A percentile compares a stretch with the other conserved stretches of the same genome.
Conservation (phyloP, 345 rosid genomes). For the Xanthoceras sorbifolium region DNA sequence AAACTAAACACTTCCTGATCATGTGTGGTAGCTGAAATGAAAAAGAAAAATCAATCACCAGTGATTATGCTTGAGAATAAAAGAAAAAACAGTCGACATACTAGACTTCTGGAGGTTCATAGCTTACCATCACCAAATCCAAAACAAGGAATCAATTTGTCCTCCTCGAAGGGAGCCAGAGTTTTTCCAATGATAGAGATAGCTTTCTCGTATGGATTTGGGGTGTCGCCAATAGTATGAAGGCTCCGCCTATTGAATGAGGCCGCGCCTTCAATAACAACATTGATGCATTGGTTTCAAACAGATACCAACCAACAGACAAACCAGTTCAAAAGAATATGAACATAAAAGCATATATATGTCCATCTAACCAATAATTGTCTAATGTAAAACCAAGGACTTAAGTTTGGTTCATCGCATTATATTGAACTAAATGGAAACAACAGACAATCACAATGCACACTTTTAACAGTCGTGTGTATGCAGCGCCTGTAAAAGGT, state of each 20-base stretch:
- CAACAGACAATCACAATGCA: too few relatives aligned
- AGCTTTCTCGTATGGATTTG: constrained; percentile 85
- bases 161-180: constrained; percentile 83
- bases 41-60: neutral
- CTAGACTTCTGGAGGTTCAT: neutral
- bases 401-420: too few relatives aligned
- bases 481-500: neutral
- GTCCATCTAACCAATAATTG: neutral
- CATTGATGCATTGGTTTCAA: constrained; percentile 21
- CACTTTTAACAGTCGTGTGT: neutral
- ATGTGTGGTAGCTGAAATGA: constrained; percentile 62
- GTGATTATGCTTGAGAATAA: neutral
- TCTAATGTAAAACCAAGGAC: neutral
- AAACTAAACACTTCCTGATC: constrained; percentile 76
- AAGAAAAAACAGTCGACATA: neutral
- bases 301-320: neutral
- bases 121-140: constrained; percentile 85
- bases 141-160: constrained; percentile 77
- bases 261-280: constrained; percentile 41
- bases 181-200: constrained; percentile 76
- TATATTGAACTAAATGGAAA: too few relatives aligned
- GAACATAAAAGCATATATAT: neutral
- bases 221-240: constrained; percentile 51
- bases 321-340: neutral
- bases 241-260: constrained; percentile 65